Base-by-base conservation (phyloP, 1,284 basidiomycete species). In the Sporisorium exsertum region DNA sequence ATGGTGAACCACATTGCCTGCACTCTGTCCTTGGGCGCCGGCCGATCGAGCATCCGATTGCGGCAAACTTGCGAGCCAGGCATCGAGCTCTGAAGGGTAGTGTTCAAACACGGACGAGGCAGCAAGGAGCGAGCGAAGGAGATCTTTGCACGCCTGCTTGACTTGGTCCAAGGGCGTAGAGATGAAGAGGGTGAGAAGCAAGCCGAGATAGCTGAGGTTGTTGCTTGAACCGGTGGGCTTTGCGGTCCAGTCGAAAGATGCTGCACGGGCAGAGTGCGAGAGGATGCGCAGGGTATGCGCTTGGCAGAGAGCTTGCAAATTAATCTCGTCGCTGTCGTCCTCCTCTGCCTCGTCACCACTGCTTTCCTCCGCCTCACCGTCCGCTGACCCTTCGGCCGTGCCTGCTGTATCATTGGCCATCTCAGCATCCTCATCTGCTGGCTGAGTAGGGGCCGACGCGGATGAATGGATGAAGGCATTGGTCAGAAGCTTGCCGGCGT, bases 41-140 rank as follows among this genome's bases (percentile, higher is more conserved):
- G 46, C 24, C n/a, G 42, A 42, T 2, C 46, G 51, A 9, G 64
- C 54, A 24, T 83, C 2, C 90, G 90, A 1, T 91, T 84, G 1
- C 18, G 75, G 82, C 27, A 85, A 54, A 18, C 90, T 89, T 3
- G 88, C 86, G 5, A 97, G 87, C 95, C 94, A 97, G 4, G 92
- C 87, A 0, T 88, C 85, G 3, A 93, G 88, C 83, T 97, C 94
- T 22, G 89, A 86, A 0, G 89, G 87, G 72, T 93, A 91, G 79
- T 94, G 92, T 77, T 94, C 92, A 86, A 96, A 97, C 32, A 96
- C 83, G 2, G 94, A 88, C 56, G 91, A 93, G 7, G 88, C 86
- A 0, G 89, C 88, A 0, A 97, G 60, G 26, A 73, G 62, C 18
- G 47, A 58, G 4, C 51, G 57, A 20, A 83, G 49, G 2, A 81